Evolutionary conservation across 805 yeast genomes (phyloP).

Genomic region (Wickerhamomyces kurtzmanii): DNA sequence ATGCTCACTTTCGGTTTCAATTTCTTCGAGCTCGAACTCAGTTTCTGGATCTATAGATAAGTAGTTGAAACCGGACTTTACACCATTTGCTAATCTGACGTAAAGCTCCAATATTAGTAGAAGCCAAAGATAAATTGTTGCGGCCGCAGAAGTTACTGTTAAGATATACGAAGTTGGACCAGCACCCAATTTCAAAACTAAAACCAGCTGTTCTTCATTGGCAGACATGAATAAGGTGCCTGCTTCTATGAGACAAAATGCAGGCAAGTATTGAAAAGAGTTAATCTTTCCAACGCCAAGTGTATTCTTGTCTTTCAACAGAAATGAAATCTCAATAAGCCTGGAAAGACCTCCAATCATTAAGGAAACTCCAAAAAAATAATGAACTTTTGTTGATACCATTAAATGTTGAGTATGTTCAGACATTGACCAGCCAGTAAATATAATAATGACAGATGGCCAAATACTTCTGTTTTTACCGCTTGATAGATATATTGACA

Average conservation of each 20-base stretch:
- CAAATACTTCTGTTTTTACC: constrained; percentile 61
- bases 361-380: constrained; percentile 72
- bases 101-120: constrained; percentile 51
- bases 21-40: too few relatives aligned
- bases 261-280: constrained; percentile 81
- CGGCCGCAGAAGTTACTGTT: constrained; percentile 63
- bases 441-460: constrained; percentile 74
- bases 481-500: constrained; percentile 72
- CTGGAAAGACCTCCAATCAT: constrained; percentile 72
- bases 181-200: constrained; percentile 66
- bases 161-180: constrained; percentile 81
- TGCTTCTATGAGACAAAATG: constrained; percentile 66
- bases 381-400: constrained; percentile 82
- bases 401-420: constrained; percentile 71
- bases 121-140: constrained; percentile 59
- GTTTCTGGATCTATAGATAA: too few relatives aligned
- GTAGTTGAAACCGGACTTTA: constrained; percentile 4
- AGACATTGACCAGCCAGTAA: constrained; percentile 93
- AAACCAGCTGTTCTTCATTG: constrained; percentile 72
- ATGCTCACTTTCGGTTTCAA: too few relatives aligned
- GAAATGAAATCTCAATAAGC: constrained; percentile 68
- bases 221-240: constrained; percentile 90
- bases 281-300: constrained; percentile 35
- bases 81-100: constrained; percentile 23
- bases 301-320: constrained; percentile 52